Evolutionary conservation across 345 rosid species (phyloP), one percentile per base, ranked within the genome.

Genomic region (Eucalyptus curtisii): DNA sequence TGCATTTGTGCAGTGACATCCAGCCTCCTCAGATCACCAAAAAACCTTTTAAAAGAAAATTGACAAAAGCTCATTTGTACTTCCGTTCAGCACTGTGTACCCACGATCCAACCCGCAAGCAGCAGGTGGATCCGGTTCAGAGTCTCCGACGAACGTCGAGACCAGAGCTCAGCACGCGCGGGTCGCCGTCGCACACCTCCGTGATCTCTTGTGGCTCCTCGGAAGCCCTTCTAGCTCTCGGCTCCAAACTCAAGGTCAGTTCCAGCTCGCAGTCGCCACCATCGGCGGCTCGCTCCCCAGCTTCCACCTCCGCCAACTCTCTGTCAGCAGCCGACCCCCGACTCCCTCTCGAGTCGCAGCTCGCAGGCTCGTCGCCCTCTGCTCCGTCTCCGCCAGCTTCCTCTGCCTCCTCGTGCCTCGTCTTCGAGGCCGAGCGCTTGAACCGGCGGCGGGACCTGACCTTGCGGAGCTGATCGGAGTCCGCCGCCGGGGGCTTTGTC

Each of bases 261-360:
- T 91, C 92, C 68, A 90, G 53, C 25, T 90, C 89, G 48, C 80
- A 64, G 76, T 64, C 76, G 15, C 87, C 92, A 7, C 71, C 87
- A 27, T 90, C 91, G 24, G 89, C 88, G 57, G 87, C 47, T 87
- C 80, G 81, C 91, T 89, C 94, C 71, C 88, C 93, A 4, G 93
- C 90, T 90, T 91, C 94, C 47, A 47, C 91, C 52, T 93, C 91
- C 42, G 47, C 47, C 86, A 64, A n/a, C 89, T 92, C 92, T 40
- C 88, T 87, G 45, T 91, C 91, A 16, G 89, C 88, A 8, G n/a
- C 90, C 86, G 79, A 87, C 49, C 49, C 52, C 49, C 66, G 90
- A 84, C 87, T 91, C 91, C 90, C 30, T 47, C 25, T 86, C 4
- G 89, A 88, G 25, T 48, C 89, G 49, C 25, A 15, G 86, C 71